Evolutionary conservation across 768 basidiomycete genomes (phyloP), one percentile per base, ranked within the genome.

Genomic region (Termitomyces sp.): DNA sequence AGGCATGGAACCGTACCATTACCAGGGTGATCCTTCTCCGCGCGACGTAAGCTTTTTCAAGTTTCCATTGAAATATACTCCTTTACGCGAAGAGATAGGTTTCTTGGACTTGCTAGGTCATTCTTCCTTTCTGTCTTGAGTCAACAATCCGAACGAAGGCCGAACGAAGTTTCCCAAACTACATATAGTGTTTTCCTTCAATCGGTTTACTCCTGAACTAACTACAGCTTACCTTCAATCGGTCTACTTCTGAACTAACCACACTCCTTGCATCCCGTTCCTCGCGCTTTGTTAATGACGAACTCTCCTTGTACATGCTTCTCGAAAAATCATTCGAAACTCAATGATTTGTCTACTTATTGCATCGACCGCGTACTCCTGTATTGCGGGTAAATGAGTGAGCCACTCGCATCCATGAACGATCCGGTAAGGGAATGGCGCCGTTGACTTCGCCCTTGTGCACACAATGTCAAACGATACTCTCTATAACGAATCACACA

Each of bases 1-100:
- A 12, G 73, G 69, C 8, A 50, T 64, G 49, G 49, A 63, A 11
- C 64, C 75, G 7, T 76, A 76, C 54, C 66, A 69, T 40, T 49
- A n/a, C 16, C 61, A 70, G 9, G 67, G 64, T 6, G 34, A 63
- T 16, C 72, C 75, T 32, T 55, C 59, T 40, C 52, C 45, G 11
- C 66, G 59, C 21, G 71, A 72, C 52, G 74, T 75, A 63, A 40
- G 72, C 59, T 23, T 34, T 19, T 6, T 28, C 34, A 7, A 32
- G 7, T 16, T 25, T 11, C 42, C 35, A 27, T 12, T 32, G 17
- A 32, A 32, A 19, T 23, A 12, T 48, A 8, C 34, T 12, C 30
- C 14, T 21, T 49, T 3, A 49, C 16, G 34, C n/a, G 11, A 52
- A 41, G 3, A 30, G 11, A 52, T 30, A 44, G 41, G 40, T 30